Conservation (phyloP, 2,329 filamentous ascomycete species). For the Ophiostoma sp. region DNA sequence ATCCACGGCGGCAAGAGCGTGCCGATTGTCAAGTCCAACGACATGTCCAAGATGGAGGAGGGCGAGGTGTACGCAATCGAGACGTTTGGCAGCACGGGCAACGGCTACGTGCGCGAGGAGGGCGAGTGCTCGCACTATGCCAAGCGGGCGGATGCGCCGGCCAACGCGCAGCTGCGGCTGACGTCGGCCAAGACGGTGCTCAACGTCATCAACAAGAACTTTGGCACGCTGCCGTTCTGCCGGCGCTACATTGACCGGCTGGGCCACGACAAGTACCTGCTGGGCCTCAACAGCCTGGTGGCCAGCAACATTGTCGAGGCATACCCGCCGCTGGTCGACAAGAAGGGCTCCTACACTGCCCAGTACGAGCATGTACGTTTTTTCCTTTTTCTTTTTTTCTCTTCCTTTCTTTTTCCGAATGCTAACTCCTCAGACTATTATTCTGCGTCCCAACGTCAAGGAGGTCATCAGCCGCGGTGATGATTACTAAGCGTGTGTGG, state of each 20-base stretch:
- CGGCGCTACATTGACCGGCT: conserved; percentile 84
- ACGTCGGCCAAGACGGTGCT: conserved; percentile 80
- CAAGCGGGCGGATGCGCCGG: conserved; percentile 61
- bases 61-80: conserved; percentile 93
- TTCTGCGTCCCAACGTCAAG: conserved; percentile 75
- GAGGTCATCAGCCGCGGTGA: conserved; percentile 83
- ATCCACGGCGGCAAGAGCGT: conserved; percentile 93
- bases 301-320: conserved; percentile 78
- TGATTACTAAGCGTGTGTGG: conserved; percentile 57
- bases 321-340: conserved; percentile 83
- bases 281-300: conserved; percentile 84
- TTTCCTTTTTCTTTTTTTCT: too few species aligned
- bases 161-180: conserved; percentile 67
- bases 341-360: conserved; percentile 91
- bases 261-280: conserved; percentile 90
- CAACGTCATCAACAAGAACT: conserved; percentile 92
- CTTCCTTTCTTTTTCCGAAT: neutral
- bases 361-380: conserved; percentile 88
- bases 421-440: conserved; percentile 54
- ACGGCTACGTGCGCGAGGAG: conserved; percentile 80
- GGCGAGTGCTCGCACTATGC: conserved; percentile 90
- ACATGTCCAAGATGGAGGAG: conserved; percentile 96
- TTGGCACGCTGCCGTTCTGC: conserved; percentile 87
- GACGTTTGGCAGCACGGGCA: conserved; percentile 90
- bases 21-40: conserved; percentile 82